Base-by-base conservation (phyloP, 495 filamentous ascomycete species). In the Aspergillus conjunctus region DNA sequence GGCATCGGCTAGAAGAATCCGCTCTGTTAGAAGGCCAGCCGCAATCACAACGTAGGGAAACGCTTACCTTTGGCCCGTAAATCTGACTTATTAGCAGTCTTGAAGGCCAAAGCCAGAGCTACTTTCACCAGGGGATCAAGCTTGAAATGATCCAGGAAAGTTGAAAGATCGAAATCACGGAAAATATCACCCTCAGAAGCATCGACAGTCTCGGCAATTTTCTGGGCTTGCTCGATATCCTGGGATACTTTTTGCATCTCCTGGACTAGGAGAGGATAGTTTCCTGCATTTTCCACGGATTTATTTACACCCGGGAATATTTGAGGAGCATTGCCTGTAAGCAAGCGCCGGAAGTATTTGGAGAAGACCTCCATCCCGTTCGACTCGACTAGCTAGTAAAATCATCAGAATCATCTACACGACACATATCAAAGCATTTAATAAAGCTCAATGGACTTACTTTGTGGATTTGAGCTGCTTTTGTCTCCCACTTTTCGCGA, bases 291-390 rank as follows among this genome's bases (percentile, higher is more conserved):
- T 54, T 90, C 84, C 56, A 86, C 83, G 51, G 83, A 80, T 71
- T 91, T 83, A 66, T 83, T 90, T 39, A 85, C 73, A 37, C 86
- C 83, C 7, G 91, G 87, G 69, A 96, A 97, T 54, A 97, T 92
- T 64, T 91, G 88, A 52, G 86, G 79, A 60, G 91, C 88, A 83
- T 95, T 96, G 68, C 84, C 84, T 71, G 85, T 87, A 56, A 97
- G 83, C 68, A 97, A 82, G 71, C 92, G 91, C 71, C 89, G 86
- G 75, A 97, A 95, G 74, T 93, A 97, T 78, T 89, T 95, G 37
- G 88, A 83, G 75, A 89, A 97, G 65, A 94, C 91, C 79, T 96
- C 93, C 92, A 97, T 97, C 70, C 91, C 91, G 93, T 94, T 86
- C 62, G 92, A 91, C 82, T 94, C 88, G 71, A 96, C 87, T 65